Evolutionary conservation across 2,329 filamentous ascomycete genomes (phyloP).

Genomic region (Byssothecium circinans): DNA sequence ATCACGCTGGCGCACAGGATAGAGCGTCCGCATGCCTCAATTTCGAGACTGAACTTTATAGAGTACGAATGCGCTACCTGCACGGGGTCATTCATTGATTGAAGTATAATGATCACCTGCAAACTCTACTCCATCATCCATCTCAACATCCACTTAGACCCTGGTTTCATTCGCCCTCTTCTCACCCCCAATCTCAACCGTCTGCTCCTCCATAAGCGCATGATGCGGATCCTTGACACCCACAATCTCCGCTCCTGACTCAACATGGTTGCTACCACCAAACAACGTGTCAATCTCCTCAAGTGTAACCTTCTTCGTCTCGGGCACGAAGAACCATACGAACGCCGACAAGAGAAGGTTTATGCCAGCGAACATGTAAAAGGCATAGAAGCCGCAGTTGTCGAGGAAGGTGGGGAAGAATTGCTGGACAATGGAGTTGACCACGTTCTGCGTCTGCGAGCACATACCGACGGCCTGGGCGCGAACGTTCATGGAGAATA

Average conservation of each 20-base stretch:
- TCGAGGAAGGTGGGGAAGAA: conserved; percentile 70
- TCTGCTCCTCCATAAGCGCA: conserved; percentile 22
- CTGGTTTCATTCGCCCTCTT: background rate
- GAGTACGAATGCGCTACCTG: no score
- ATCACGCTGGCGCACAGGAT: no score
- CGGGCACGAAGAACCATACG: conserved; percentile 48
- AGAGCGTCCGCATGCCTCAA: no score
- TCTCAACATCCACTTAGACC: no score
- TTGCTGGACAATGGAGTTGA: conserved; percentile 68
- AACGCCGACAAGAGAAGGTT: conserved; percentile 46
- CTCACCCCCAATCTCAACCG: conserved; percentile 9
- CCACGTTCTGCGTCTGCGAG: conserved; percentile 59
- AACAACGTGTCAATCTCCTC: conserved; percentile 62
- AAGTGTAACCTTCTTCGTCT: conserved; percentile 51
- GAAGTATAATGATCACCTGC: no score
- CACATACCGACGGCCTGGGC: conserved; percentile 71
- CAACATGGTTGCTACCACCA: conserved; percentile 59
- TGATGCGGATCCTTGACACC: conserved; percentile 40
- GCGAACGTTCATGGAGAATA: conserved; percentile 73
- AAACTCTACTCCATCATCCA: no score
- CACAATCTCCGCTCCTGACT: conserved; percentile 56
- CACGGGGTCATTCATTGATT: no score
- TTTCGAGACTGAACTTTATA: no score
- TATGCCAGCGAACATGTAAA: conserved; percentile 58
- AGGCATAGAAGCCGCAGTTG: conserved; percentile 59